phyloP scores from a whole-genome alignment of 148 eudicot species.

The Linanthus parryae region DNA sequence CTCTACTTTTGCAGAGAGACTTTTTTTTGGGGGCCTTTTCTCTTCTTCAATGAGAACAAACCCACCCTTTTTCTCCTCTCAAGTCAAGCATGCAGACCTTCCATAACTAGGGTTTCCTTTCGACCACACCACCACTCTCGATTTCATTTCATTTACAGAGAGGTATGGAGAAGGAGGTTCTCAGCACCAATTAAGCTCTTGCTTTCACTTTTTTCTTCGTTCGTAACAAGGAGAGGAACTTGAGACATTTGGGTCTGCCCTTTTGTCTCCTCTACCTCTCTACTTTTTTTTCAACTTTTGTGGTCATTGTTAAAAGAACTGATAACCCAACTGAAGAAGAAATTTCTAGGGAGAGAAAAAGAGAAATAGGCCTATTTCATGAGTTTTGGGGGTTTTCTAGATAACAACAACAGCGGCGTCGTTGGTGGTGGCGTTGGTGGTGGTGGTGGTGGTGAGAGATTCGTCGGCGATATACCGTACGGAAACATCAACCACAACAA shows the following conservation, averaged over 20 bases:
- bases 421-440: background rate
- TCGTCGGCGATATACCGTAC: too few relatives aligned
- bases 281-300: background rate
- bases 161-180: slow-evolving; percentile 25
- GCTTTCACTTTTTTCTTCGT: slow-evolving; percentile 24
- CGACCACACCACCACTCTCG: background rate
- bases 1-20: slow-evolving; percentile 5
- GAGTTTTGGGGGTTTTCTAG: slow-evolving; percentile 94
- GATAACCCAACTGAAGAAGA: background rate
- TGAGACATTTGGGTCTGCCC: slow-evolving; percentile 86
- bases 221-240: slow-evolving; percentile 25
- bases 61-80: slow-evolving; percentile 7
- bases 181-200: slow-evolving; percentile 5
- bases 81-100: slow-evolving; percentile 56
- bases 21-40: slow-evolving; percentile 4
- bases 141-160: slow-evolving; percentile 6
- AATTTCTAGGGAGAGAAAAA: slow-evolving; percentile 9
- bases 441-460: too few relatives aligned
- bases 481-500: too few relatives aligned
- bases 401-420: slow-evolving; percentile 26
- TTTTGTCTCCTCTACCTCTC: slow-evolving; percentile 81
- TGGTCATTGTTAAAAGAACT: background rate
- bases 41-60: slow-evolving; percentile 16
- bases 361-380: slow-evolving; percentile 29
- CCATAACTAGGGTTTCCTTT: slow-evolving; percentile 10